Base-by-base conservation (phyloP, 2,329 filamentous ascomycete species). In the Fonsecaea erecta region DNA sequence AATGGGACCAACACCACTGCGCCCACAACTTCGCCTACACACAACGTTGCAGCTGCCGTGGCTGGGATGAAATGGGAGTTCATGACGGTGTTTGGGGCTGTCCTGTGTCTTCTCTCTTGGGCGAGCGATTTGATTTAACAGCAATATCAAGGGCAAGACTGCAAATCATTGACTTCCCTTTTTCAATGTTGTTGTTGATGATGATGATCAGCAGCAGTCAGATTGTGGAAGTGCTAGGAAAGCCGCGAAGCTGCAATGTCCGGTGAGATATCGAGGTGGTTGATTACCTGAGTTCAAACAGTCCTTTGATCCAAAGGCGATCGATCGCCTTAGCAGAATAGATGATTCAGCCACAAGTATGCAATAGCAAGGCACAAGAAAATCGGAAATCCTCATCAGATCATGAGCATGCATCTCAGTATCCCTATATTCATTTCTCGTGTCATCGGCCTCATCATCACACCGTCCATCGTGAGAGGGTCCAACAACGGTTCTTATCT, bases 1-100 rank as follows among this genome's bases (percentile, higher is more conserved):
- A 65, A 48, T 24, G 26, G 26, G 14, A 57, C 28, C 30, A 51
- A 52, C 16, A 62, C 52, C 18, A 58, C 32, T 12, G 54, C 28
- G 9, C 37, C 26, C 8, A 61, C 34, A 16, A 52, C 26, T 37
- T 34, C 46, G 18, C 28, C 43, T 18, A 52, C 57, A 16, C 6
- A 24, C 26, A 52, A 26, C 24, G 46, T 32, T 30, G 57, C 56
- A 7, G 28, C 7, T 8, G 48, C n/a, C n/a, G 37, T 8, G 24
- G 43, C n/a, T 16, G 7, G 16, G n/a, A 8, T 30, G 11, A 52
- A 16, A 4, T 48, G 43, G 43, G 43, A 48, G 6, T 24, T 24
- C 11, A 8, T 24, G 43, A 24, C 12, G 43, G 18, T 24, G 43
- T 24, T 24, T 24, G 43, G 6, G 8, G 18, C 21, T 12, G 43